Conservation (phyloP, 2,329 filamentous ascomycete species). For the Aspergillus tanneri region DNA sequence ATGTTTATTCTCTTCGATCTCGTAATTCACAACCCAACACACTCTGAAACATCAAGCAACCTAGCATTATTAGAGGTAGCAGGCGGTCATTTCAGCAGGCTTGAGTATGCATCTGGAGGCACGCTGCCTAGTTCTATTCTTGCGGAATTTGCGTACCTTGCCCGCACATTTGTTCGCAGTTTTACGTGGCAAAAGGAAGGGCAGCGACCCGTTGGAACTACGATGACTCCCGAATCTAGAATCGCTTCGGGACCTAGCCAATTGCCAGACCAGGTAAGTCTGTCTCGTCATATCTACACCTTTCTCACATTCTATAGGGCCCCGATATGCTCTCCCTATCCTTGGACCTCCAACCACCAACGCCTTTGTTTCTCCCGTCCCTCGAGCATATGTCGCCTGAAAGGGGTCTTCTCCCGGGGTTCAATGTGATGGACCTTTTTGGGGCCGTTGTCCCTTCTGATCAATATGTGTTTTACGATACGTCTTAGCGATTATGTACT, state of each 20-base stretch:
- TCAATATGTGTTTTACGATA: not conserved
- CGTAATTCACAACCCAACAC: conserved; percentile 40
- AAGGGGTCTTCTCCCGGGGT: not conserved
- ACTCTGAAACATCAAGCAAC: conserved; percentile 39
- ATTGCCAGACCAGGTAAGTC: not conserved
- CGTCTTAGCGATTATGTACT: not conserved
- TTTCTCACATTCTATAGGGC: not conserved
- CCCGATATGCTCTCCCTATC: not conserved
- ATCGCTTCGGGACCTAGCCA: not conserved
- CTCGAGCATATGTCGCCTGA: not conserved
- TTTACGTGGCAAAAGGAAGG: not conserved
- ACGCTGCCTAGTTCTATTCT: conserved; percentile 41
- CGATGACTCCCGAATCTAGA: not conserved
- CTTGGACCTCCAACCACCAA: not conserved
- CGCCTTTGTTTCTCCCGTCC: conserved; percentile 32
- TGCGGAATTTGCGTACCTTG: conserved; percentile 45
- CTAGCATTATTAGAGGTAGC: conserved; percentile 45
- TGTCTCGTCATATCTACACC: not conserved
- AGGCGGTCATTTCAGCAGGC: conserved; percentile 45
- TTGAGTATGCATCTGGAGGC: conserved; percentile 42
- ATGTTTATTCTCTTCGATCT: conserved; percentile 46
- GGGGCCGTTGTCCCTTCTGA: not conserved
- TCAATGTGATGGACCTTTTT: not conserved
- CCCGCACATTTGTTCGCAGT: conserved; percentile 20
- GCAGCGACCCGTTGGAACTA: not conserved